Base-by-base conservation (phyloP, 768 basidiomycete genomes). In the Boletus sensibilis region DNA sequence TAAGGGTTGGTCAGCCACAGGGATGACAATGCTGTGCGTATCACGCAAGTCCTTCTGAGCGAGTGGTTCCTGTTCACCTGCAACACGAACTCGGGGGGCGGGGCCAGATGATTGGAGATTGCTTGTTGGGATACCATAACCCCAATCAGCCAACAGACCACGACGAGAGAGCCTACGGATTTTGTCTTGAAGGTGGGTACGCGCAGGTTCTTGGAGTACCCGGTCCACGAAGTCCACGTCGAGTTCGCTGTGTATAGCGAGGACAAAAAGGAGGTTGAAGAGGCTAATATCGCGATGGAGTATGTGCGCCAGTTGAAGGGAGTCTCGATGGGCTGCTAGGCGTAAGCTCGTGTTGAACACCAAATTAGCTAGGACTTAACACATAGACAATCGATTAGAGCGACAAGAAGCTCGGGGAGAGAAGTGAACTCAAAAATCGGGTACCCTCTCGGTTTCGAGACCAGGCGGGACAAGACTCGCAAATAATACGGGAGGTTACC, bases 201-300 rank as follows among this genome's bases (percentile, higher is more conserved):
- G 4, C 29, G 20, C n/a, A 8, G 46, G 33, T 21, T 35, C 46
- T 23, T 35, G 16, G 25, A 49, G 35, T 14, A 27, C n/a, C 18
- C 4, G 10, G 4, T 47, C 20, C 18, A 49, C 1, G 12, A 37
- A 49, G 35, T 5, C 18, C 9, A 7, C 4, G 18, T 11, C 18
- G 23, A 44, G 13, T 1, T 53, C n/a, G 12, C 33, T 25, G 1
- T 37, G 18, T n/a, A n/a, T n/a, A n/a, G n/a, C n/a, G n/a, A n/a
- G n/a, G n/a, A n/a, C n/a, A n/a, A n/a, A n/a, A n/a, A n/a, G 23
- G 4, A 58, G 43, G 14, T 61, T 61, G n/a, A 47, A 25, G 25
- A 35, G 18, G 21, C 60, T 61, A 3, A 55, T 41, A 12, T 63
- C 33, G 0, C n/a, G 34, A n/a, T 55, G 59, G 1, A 60, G 50